Percentiles rank a stretch among this genome's conserved stretches.
Evolutionary conservation across 306 rosid species (phyloP).

Genomic region (Adenanthera pavonina): DNA sequence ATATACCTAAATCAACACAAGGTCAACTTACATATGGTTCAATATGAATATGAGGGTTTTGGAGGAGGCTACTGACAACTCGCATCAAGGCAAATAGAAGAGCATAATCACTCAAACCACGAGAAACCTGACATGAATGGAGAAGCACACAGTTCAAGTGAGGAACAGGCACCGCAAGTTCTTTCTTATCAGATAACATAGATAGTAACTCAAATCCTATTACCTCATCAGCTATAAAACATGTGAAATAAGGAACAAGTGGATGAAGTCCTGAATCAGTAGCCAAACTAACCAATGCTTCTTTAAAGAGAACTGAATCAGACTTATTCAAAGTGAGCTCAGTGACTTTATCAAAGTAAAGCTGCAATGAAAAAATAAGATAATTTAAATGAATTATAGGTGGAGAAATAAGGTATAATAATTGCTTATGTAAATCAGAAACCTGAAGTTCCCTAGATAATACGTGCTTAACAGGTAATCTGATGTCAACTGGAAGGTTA

Average conservation of each 20-base stretch:
- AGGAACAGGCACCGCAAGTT: conserved; percentile 24
- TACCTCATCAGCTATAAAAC: conserved; percentile 94
- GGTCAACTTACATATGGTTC: conserved; percentile 86
- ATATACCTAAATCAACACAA: conserved; percentile 19
- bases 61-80: conserved; percentile 77
- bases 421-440: conserved; percentile 28
- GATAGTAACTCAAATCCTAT: conserved; percentile 23
- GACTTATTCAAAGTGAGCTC: conserved; percentile 69
- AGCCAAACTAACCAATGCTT: conserved; percentile 85
- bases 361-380: conserved; percentile 54
- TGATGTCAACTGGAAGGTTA: conserved; percentile 74
- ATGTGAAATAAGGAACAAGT: conserved; percentile 84
- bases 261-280: conserved; percentile 93
- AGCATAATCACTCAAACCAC: conserved; percentile 60
- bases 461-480: conserved; percentile 78
- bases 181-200: conserved; percentile 31
- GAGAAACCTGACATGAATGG: conserved; percentile 64
- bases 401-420: conserved; percentile 33
- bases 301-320: conserved; percentile 71
- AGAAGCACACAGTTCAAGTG: conserved; percentile 40
- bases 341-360: conserved; percentile 82
- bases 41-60: conserved; percentile 79
- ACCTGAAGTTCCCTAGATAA: conserved; percentile 92
- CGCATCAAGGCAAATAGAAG: conserved; percentile 87
- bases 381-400: conserved; percentile 36